phyloP scores from a whole-genome alignment of 2,329 filamentous ascomycete genomes.

The Aspergillus pseudoterreus region DNA sequence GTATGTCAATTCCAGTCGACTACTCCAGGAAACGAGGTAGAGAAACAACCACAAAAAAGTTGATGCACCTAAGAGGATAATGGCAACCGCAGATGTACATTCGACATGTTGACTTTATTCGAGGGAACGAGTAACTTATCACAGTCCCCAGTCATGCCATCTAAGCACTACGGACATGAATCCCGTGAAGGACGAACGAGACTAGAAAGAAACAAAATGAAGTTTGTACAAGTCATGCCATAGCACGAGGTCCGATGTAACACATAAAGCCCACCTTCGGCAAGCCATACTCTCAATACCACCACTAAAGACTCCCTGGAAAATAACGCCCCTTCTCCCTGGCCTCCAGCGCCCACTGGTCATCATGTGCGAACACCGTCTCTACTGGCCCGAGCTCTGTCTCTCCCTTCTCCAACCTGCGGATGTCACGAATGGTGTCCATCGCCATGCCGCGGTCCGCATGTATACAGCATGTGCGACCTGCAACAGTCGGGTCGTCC shows the following conservation, averaged over 20 bases:
- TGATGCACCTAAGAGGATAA: too few species aligned
- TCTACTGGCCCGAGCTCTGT: slow-evolving; percentile 17
- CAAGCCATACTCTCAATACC: not conserved
- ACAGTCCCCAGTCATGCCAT: too few species aligned
- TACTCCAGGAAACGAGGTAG: too few species aligned
- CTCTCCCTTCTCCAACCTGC: slow-evolving; percentile 7
- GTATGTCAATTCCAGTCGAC: too few species aligned
- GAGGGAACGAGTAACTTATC: too few species aligned
- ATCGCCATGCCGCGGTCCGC: slow-evolving; percentile 20
- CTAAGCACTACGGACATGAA: too few species aligned
- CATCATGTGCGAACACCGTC: slow-evolving; percentile 31
- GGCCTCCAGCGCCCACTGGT: slow-evolving; percentile 17
- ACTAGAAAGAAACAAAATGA: too few species aligned
- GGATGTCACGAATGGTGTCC: slow-evolving; percentile 22
- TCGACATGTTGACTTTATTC: too few species aligned
- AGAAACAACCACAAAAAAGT: too few species aligned
- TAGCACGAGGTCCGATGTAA: not conserved
- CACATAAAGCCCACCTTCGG: not conserved
- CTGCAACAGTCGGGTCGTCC: slow-evolving; percentile 21
- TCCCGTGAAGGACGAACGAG: too few species aligned
- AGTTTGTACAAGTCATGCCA: not conserved
- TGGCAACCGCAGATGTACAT: too few species aligned
- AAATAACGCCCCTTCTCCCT: not conserved
- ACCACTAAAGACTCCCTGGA: not conserved
- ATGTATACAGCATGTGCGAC: slow-evolving; percentile 27